Base-by-base conservation (phyloP, 306 rosid species). In the Vigna angularis region DNA sequence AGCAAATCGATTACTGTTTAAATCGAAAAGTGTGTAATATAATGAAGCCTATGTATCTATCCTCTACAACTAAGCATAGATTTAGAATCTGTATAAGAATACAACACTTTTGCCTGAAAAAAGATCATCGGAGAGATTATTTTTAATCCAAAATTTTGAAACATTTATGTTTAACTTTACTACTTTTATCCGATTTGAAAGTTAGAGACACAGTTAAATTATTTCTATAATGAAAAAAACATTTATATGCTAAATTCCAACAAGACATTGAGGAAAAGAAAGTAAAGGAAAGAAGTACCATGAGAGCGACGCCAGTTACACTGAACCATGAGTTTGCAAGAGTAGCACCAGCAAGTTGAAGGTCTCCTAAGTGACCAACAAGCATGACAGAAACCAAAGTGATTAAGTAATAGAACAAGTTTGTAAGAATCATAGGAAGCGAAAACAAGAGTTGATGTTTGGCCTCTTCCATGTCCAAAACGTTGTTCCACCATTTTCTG, bases 331-430 rank as follows among this genome's bases (percentile, higher is more conserved):
- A 92, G 24, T 92, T 94, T 4, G 91, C 96, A 7, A 92, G 90
- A 68, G 97, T 85, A 6, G 96, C 80, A 18, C 92, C 97, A 15
- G 97, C 98, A 40, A 94, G 93, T 38, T 86, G 85, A 71, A 86
- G 96, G 36, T 86, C 80, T 11, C 98, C 98, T 9, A 91, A 90
- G 70, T 90, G 98, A 59, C 98, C 98, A 58, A 89, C 96, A 57
- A 94, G 86, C 98, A 92, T 94, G 83, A 90, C 94, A n/a, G 98
- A 90, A 26, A 86, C 82, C 81, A 94, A 51, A 75, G 87, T 34
- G 71, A 92, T 86, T 0, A 80, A 81, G 82, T 77, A 92, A 81
- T 87, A 90, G 67, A 82, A 86, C 11, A 83, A 13, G 80, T 88
- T 89, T 0, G 97, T 90, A 7, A 94, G 86, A 78, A 94, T 85